A percentile compares a stretch with the other conserved stretches of the same genome.
These are phyloP conservation scores for Hypoxylon perforatum DNA, from an alignment of 495 filamentous ascomycete species.

Conservation along the genomic window DNA sequence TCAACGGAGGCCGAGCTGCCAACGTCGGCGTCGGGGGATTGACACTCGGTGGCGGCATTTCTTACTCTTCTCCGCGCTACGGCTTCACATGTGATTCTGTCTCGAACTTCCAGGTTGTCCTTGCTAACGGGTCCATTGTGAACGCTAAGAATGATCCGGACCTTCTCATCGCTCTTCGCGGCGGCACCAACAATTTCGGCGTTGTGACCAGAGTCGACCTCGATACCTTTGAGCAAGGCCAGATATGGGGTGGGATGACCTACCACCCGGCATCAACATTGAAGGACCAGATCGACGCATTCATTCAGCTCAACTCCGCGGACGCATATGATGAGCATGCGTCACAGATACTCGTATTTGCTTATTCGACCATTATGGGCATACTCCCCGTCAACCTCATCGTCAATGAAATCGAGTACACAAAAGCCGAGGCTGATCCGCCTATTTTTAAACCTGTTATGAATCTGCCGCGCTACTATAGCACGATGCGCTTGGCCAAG, in stretches of 20 bases:
- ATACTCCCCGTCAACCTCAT: conserved; percentile 10
- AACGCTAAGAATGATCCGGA: conserved; percentile 56
- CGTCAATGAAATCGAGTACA: conserved; percentile 15
- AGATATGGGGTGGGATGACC: conserved; percentile 18
- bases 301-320: conserved; percentile 25
- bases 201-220: conserved; percentile 57
- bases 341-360: conserved; percentile 28
- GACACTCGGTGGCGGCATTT: conserved; percentile 59
- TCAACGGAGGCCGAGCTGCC: conserved; percentile 50
- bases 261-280: background rate
- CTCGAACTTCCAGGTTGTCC: conserved; percentile 65
- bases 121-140: conserved; percentile 65
- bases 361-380: conserved; percentile 1
- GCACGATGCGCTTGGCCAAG: background rate
- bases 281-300: conserved; percentile 14
- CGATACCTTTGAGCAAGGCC: conserved; percentile 38
- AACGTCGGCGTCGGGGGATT: conserved; percentile 54
- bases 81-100: conserved; percentile 66
- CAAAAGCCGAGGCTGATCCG: too few species aligned
- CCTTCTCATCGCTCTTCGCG: conserved; percentile 65
- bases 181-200: conserved; percentile 66
- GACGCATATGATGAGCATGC: conserved; percentile 36
- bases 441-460: conserved; percentile 9
- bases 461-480: conserved; percentile 1
- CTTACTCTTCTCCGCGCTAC: conserved; percentile 55